Conservation (phyloP, 1,284 basidiomycete genomes). For the Trichosporon sp. region DNA sequence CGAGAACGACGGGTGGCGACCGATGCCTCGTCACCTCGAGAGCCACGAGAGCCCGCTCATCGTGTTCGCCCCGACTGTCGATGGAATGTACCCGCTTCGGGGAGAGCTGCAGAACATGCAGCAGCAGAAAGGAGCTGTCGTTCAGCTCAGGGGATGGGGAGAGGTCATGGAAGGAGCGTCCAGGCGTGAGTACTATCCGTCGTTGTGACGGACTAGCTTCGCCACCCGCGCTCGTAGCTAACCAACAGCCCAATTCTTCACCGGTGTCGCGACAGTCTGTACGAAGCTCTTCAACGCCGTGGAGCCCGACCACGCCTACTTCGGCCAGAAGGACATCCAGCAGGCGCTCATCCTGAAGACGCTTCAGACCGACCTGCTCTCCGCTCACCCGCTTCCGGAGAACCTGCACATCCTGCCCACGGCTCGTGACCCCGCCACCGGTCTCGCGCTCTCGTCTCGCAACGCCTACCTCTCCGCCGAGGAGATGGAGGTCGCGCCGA, state of each 20-base stretch:
- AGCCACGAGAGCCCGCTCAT: conserved; percentile 61
- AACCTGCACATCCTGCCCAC: conserved; percentile 83
- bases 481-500: conserved; percentile 71
- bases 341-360: conserved; percentile 85
- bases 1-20: conserved; percentile 38
- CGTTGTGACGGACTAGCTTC: too few relatives aligned
- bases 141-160: conserved; percentile 84
- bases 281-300: conserved; percentile 93
- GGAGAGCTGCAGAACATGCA: conserved; percentile 79
- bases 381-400: conserved; percentile 70
- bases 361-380: conserved; percentile 76
- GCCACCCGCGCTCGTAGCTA: conserved; percentile 13
- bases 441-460: conserved; percentile 84
- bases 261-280: conserved; percentile 92
- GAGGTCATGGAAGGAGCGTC: conserved; percentile 57
- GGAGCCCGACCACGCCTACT: conserved; percentile 90
- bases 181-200: conserved; percentile 46
- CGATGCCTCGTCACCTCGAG: conserved; percentile 21
- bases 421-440: conserved; percentile 64
- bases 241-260: conserved; percentile 81
- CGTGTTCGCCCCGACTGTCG: conserved; percentile 74
- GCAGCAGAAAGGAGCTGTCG: conserved; percentile 81
- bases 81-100: conserved; percentile 77
- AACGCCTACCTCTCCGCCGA: conserved; percentile 76
- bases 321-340: conserved; percentile 98